phyloP scores from a whole-genome alignment of 106 monocot species.

The Acanthochlamys bracteata region DNA sequence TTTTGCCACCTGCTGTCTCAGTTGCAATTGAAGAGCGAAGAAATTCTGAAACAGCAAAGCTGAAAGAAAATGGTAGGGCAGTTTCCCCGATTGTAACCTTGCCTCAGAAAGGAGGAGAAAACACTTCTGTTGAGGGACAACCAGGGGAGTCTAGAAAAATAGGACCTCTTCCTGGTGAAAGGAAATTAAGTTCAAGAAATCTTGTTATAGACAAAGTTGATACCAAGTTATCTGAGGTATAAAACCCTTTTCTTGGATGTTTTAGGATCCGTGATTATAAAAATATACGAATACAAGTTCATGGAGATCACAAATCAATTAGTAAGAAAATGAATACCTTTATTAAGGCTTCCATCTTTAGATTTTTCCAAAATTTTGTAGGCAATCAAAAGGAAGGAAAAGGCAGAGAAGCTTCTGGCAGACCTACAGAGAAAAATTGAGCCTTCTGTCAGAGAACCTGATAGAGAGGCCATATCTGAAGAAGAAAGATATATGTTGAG shows the following conservation, averaged over 20 bases:
- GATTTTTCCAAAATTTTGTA: too few species aligned
- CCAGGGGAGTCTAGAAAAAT: conserved; percentile 8
- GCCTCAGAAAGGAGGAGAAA: neutral
- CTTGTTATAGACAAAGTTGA: conserved; percentile 29
- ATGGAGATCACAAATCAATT: too few species aligned
- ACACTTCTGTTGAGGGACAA: conserved; percentile 7
- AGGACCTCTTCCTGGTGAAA: conserved; percentile 4
- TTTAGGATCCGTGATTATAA: too few species aligned
- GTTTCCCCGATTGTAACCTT: neutral
- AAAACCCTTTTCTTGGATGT: neutral
- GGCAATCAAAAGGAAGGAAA: conserved; percentile 63
- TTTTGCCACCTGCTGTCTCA: conserved; percentile 78
- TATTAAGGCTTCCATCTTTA: too few species aligned
- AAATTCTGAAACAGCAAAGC: conserved; percentile 28
- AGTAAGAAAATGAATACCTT: too few species aligned
- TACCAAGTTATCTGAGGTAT: conserved; percentile 43
- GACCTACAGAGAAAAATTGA: conserved; percentile 41
- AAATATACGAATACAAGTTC: too few species aligned
- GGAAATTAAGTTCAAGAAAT: conserved; percentile 11
- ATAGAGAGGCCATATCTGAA: conserved; percentile 76
- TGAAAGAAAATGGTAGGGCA: conserved; percentile 14
- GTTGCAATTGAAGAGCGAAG: conserved; percentile 80
- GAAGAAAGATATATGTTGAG: conserved; percentile 97
- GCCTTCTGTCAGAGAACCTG: conserved; percentile 28
- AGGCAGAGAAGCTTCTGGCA: conserved; percentile 63